Evolutionary conservation across 345 rosid species (phyloP).

Genomic region (Alliaria petiolata): DNA sequence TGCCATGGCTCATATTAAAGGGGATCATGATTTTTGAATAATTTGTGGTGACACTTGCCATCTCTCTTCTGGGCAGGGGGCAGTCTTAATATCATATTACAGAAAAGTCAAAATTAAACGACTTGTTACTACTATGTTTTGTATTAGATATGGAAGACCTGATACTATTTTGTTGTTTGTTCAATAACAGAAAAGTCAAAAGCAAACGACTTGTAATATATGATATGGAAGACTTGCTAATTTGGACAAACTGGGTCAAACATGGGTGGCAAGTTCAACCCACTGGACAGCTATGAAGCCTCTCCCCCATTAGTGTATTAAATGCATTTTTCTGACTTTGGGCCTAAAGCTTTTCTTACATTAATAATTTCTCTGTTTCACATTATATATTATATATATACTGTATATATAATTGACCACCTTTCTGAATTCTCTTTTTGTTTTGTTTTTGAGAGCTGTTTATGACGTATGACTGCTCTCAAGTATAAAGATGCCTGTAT

Average conservation of each 20-base stretch:
- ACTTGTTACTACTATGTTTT: neutral
- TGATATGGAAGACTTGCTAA: neutral
- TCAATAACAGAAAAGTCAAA: no score
- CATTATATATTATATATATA: neutral
- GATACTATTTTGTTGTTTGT: no score
- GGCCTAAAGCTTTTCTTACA: neutral
- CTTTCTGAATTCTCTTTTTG: neutral
- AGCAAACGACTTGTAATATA: no score
- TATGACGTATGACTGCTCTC: neutral
- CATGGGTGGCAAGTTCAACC: slow-evolving; percentile 23
- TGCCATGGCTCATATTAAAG: neutral
- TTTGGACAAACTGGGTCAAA: slow-evolving; percentile 4
- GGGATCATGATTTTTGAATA: no score
- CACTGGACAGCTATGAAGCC: neutral
- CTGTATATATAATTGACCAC: neutral
- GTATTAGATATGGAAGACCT: neutral
- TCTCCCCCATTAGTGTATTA: neutral
- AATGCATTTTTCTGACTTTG: slow-evolving; percentile 3
- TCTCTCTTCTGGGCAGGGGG: no score
- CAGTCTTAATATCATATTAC: neutral
- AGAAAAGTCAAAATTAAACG: neutral
- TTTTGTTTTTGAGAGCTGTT: neutral
- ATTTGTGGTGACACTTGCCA: neutral
- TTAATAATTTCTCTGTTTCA: neutral
- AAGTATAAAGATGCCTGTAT: neutral